Percentiles rank a stretch among this genome's conserved stretches.
Evolutionary conservation across 2,329 filamentous ascomycete genomes (phyloP).

Genomic region (Leptographium radiaticola): DNA sequence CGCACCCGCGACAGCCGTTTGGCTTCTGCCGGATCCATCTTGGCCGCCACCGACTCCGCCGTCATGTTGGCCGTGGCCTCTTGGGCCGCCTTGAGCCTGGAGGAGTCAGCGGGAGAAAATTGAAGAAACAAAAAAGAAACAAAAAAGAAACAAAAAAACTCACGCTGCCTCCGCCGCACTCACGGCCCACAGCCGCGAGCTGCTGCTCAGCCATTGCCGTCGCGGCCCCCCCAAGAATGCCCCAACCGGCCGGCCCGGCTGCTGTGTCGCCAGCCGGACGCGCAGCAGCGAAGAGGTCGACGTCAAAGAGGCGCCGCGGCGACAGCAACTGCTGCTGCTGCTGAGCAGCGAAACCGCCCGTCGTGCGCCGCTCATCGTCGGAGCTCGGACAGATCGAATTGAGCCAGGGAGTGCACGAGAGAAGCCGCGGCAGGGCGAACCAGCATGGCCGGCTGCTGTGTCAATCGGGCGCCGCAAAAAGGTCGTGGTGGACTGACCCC

Average conservation of each 20-base stretch:
- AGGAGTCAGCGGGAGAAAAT: neutral
- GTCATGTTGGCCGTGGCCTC: constrained; percentile 37
- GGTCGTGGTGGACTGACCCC: neutral
- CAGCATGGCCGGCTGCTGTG: constrained; percentile 13
- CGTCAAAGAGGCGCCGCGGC: neutral
- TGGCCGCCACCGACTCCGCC: constrained; percentile 54
- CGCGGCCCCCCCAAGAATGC: constrained; percentile 8
- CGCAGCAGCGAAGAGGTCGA: neutral
- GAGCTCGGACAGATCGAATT: neutral
- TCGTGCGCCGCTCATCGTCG: constrained; percentile 8
- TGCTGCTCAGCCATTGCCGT: constrained; percentile 27
- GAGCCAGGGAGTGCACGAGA: neutral
- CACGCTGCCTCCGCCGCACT: constrained; percentile 26
- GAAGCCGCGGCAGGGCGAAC: neutral
- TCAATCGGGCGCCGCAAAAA: constrained; percentile 4
- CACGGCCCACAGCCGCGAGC: constrained; percentile 19
- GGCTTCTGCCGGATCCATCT: constrained; percentile 68
- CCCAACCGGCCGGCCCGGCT: neutral
- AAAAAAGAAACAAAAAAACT: constrained; percentile 7
- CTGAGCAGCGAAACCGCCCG: constrained; percentile 5
- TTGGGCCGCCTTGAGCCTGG: constrained; percentile 38
- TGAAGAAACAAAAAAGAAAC: neutral
- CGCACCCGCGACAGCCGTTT: constrained; percentile 68
- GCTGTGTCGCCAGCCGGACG: neutral
- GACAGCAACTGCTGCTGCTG: constrained; percentile 1